Evolutionary conservation across 75 land plant species (phyloP), one percentile per base, ranked within the genome.

Genomic region (Cunninghamia lanceolata): DNA sequence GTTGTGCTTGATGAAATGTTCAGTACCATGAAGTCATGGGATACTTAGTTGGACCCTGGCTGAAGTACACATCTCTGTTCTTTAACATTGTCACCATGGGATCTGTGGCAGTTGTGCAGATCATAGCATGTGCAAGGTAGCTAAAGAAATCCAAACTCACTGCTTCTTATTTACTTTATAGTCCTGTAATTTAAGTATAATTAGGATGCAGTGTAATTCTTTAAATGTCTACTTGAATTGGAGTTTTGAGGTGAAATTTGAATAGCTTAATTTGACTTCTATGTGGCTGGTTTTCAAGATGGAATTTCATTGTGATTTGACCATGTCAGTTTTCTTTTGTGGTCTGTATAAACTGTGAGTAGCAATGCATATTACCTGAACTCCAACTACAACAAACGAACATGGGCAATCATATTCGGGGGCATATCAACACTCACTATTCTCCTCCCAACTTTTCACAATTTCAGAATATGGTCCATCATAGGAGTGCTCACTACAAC

Each of bases 51-150:
- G 85, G 88, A 14, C 84, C 78, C 30, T 87, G 83, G 88, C 75
- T 66, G 19, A 70, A 42, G 82, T 28, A 8, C 4, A 43, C 84
- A 2, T 35, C 74, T 38, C 88, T 89, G 15, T 52, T 56, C 43
- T 89, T 89, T 88, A 89, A 89, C 63, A 75, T 83, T n/a, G 77
- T 83, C 52, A 77, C 85, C 32, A 66, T 84, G 32, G 85, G 85
- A 35, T 35, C 75, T 17, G 86, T 79, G 10, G 74, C 89, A 10
- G 86, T 82, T 15, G 78, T 89, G 9, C 86, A 89, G 68, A 77
- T 89, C 75, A 89, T 85, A 30, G 91, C 89, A 50, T 89, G 89
- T 71, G 86, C 86, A 19, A 89, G 90, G 90, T 89, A 68, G 6
- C 66, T 59, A 5, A 59, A 59, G 0, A 40, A 4, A 21, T 59